Evolutionary conservation across 768 basidiomycete species (phyloP).

Genomic region (Pleurotus tuber-regium): DNA sequence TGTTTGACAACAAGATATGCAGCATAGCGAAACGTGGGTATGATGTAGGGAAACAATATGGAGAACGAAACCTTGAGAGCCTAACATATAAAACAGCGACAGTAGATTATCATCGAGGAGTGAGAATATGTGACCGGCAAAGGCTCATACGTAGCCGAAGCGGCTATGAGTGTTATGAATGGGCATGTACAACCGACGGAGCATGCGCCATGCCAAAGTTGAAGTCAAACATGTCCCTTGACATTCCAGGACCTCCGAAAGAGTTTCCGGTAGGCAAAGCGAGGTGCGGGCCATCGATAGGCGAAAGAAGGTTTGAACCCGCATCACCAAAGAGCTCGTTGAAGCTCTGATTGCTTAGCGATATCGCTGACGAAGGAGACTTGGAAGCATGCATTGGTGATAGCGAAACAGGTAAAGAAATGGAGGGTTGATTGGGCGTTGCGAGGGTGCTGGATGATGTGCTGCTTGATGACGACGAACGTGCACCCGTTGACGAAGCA

Average conservation of each 20-base stretch:
- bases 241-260: not conserved
- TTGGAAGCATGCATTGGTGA: not conserved
- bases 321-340: slow-evolving; percentile 5
- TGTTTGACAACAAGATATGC: no score
- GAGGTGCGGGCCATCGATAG: no score
- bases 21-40: no score
- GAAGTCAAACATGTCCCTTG: not conserved
- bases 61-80: no score
- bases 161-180: no score
- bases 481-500: slow-evolving; percentile 8
- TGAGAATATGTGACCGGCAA: no score
- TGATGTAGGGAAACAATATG: no score
- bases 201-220: not conserved
- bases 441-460: slow-evolving; percentile 13
- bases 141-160: no score
- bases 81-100: no score
- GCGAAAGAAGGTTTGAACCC: no score
- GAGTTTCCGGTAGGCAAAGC: no score
- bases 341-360: not conserved
- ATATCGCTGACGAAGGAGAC: not conserved
- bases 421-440: not conserved
- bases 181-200: not conserved
- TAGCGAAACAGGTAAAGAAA: not conserved
- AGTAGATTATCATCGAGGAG: no score
- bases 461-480: slow-evolving; percentile 10